Evolutionary conservation across 495 filamentous ascomycete genomes (phyloP).

Genomic region (Xylaria scruposa): DNA sequence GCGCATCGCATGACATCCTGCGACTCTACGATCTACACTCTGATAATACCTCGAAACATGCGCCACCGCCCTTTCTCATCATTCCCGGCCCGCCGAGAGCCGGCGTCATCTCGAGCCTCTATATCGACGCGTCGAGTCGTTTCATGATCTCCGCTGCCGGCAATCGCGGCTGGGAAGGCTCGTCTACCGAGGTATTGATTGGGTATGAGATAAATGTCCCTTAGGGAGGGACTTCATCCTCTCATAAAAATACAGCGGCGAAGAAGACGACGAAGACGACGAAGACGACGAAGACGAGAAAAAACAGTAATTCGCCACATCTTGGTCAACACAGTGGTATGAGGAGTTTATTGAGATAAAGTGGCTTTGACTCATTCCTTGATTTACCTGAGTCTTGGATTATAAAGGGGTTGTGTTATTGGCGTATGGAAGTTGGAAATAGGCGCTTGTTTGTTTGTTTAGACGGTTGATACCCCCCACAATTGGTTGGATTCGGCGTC

Average conservation of each 20-base stretch:
- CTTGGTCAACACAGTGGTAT: neutral
- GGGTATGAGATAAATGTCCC: conserved; percentile 82
- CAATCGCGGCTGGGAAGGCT: conserved; percentile 96
- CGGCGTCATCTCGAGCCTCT: conserved; percentile 83
- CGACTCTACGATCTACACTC: conserved; percentile 88
- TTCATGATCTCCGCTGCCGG: conserved; percentile 92
- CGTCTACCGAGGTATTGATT: conserved; percentile 84
- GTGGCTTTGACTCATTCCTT: neutral
- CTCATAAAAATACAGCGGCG: neutral
- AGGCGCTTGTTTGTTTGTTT: neutral
- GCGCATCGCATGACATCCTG: conserved; percentile 93
- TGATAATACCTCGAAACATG: conserved; percentile 65
- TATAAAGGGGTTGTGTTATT: neutral
- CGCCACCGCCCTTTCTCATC: conserved; percentile 89
- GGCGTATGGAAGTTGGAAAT: neutral
- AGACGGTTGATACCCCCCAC: conserved; percentile 23
- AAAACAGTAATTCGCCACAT: too few species aligned
- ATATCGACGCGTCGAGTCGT: conserved; percentile 84
- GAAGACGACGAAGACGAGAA: neutral
- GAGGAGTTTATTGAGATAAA: neutral
- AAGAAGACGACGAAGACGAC: neutral
- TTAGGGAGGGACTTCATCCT: neutral
- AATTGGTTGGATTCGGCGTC: conserved; percentile 17
- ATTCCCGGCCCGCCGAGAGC: conserved; percentile 89
- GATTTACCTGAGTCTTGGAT: neutral